Evolutionary conservation across 1,139 yeast genomes (phyloP).

Genomic region (Geotrichum macrosporum): DNA sequence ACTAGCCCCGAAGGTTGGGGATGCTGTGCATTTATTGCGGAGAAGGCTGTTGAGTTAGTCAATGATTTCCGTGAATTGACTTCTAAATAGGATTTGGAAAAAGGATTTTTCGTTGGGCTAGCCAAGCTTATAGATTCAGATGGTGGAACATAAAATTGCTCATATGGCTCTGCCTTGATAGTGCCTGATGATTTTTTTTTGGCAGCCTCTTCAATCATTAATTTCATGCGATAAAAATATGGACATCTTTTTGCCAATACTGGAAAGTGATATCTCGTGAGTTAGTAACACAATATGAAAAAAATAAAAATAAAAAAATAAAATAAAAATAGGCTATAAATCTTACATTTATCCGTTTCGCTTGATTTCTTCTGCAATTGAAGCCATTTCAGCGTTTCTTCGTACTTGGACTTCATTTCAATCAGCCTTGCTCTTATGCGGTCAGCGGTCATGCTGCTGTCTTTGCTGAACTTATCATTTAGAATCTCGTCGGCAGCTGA

Average conservation of each 20-base stretch:
- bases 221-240: constrained; percentile 1
- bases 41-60: too few relatives aligned
- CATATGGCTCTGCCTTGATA: constrained; percentile 1
- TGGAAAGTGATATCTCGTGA: not conserved
- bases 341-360: constrained; percentile 10
- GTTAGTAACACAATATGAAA: not conserved
- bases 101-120: too few relatives aligned
- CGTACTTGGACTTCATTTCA: constrained; percentile 5
- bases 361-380: not conserved
- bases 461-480: not conserved
- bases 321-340: not conserved
- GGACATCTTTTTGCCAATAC: not conserved
- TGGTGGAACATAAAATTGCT: constrained; percentile 8
- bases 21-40: too few relatives aligned
- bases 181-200: not conserved
- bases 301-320: not conserved
- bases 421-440: not conserved
- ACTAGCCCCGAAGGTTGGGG: too few relatives aligned
- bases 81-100: not conserved
- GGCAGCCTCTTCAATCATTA: constrained; percentile 3
- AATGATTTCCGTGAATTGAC: too few relatives aligned
- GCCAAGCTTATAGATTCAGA: not conserved
- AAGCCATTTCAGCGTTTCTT: constrained; percentile 6
- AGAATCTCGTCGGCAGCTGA: constrained; percentile 5
- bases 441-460: not conserved